Base-by-base conservation (phyloP, 164 flowering plant genomes). In the Nymphaea colorata region DNA sequence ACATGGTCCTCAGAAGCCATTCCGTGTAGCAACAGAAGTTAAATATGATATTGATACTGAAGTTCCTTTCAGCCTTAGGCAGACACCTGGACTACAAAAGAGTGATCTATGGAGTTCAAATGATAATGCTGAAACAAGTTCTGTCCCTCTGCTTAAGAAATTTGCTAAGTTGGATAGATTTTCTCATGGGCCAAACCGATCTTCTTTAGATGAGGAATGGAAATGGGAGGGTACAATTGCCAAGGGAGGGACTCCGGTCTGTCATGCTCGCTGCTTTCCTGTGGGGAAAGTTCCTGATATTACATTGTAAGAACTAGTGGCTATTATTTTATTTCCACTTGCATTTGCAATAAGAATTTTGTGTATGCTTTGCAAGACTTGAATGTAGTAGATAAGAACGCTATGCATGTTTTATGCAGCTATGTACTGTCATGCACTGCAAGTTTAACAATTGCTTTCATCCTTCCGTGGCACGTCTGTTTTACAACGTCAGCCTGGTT, bases 141-240 rank as follows among this genome's bases (percentile, higher is more conserved):
- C 84, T 66, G 79, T 72, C 74, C 66, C 84, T 44, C 68, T 79
- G 70, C 85, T 79, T 57, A 25, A 74, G 68, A 77, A 76, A 66
- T 67, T 79, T 64, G 70, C 44, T 65, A 85, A 79, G 42, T 72
- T 75, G 77, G 85, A 82, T 69, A 69, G 70, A 42, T 80, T 73
- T 44, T 76, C 82, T 61, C 80, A 87, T 55, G 91, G 87, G 45
- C 66, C 74, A 47, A 83, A 75, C 70, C 74, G 59, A 45, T 68
- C 87, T 11, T 77, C 94, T 73, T 15, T 74, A 66, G 81, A 73
- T 16, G 77, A 76, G 67, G 93, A 78, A 72, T 93, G 98, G 98
- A 94, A 86, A 73, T 94, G 98, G 98, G 93, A 88, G 76, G 98
- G 98, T 18, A 87, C 86, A 25, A 88, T 94, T 71, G 96, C 96